Evolutionary conservation across 1,139 yeast species (phyloP), one percentile per base, ranked within the genome.

Genomic region (Blastobotrys ciferrii): DNA sequence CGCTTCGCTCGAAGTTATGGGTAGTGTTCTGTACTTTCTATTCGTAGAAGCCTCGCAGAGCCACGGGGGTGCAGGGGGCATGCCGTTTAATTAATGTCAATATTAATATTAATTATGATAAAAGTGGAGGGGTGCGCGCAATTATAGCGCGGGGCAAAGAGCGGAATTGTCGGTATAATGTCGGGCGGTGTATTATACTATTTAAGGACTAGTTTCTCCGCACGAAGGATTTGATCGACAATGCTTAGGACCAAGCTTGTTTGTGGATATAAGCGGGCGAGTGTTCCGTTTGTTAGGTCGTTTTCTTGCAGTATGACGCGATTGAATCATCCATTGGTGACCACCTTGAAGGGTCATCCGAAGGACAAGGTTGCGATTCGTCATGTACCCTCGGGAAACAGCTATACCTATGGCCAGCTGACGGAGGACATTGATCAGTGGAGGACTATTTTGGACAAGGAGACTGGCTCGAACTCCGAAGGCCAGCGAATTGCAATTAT

Each of bases 321-420:
- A 6, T 23, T 23, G 32, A 25, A 32, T 43, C 63, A 60, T 40
- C 66, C 66, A 15, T 53, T 57, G 25, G 45, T 62, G 20, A 58
- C 62, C 32, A 48, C 49, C 40, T 52, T 63, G 20, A 39, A 45
- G 31, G 46, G 56, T 11, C 64, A 62, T 41, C 59, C 60, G 6
- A 44, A 55, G 14, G 54, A 56, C 32, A 63, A 63, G 49, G 56
- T 58, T 11, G 69, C 68, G 6, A 61, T 65, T 41, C 54, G 66
- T 4, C 69, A 65, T 55, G 61, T 62, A 5, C 56, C 58, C 17
- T 63, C 68, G 11, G 66, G 67, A 12, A 66, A 65, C 42, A 49
- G 54, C 12, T 65, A 66, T 49, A 56, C 62, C 15, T 65, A 64
- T 44, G 64, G 66, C 15, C 62, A 63, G 36, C 47, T 65, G 49